A percentile compares a stretch with the other conserved stretches of the same genome.
phyloP scores from a whole-genome alignment of 2,329 filamentous ascomycete genomes.

The Aulographum hederae region DNA sequence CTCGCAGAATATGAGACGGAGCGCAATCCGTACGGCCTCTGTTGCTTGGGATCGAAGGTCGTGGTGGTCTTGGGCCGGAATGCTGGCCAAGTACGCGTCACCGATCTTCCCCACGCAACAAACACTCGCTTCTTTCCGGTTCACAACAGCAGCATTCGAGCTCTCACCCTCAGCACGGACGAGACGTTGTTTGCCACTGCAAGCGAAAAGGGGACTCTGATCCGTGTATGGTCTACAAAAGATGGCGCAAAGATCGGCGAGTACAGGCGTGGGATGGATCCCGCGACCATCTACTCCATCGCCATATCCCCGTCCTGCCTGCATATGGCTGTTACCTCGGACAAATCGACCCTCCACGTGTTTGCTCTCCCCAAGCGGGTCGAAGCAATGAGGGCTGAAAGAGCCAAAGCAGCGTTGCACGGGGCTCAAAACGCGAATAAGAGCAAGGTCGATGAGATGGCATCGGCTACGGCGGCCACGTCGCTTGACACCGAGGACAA shows the following conservation, averaged over 20 bases:
- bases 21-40: constrained; percentile 66
- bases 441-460: not conserved
- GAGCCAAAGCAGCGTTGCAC: constrained; percentile 1
- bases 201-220: constrained; percentile 79
- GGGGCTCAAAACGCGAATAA: not conserved
- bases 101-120: constrained; percentile 45
- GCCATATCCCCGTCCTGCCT: constrained; percentile 69
- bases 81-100: constrained; percentile 72
- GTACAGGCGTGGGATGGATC: constrained; percentile 74
- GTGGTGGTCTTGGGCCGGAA: constrained; percentile 80
- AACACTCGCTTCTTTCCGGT: constrained; percentile 90
- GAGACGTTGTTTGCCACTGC: constrained; percentile 74
- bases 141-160: constrained; percentile 61
- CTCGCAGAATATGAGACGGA: constrained; percentile 67
- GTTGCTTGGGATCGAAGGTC: constrained; percentile 53
- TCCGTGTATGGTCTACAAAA: constrained; percentile 66
- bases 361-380: constrained; percentile 46
- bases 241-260: constrained; percentile 71
- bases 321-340: constrained; percentile 78
- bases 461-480: not conserved
- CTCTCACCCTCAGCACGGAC: constrained; percentile 62
- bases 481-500: not conserved
- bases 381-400: not conserved
- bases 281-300: constrained; percentile 70
- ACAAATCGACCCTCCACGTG: constrained; percentile 89